Evolutionary conservation across 306 rosid genomes (phyloP).

Genomic region (Clitoria ternatea): DNA sequence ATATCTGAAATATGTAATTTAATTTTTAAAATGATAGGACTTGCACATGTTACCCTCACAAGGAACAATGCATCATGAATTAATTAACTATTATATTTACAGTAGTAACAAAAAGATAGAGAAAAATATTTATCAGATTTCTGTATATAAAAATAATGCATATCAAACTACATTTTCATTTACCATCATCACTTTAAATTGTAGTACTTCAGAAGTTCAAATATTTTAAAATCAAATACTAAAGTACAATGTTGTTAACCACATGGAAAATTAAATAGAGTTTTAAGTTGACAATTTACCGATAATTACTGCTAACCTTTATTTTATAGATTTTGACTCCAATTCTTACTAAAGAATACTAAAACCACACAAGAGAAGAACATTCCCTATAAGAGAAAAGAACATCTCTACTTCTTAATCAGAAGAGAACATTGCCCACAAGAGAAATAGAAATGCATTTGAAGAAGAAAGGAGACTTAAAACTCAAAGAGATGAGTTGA

Average conservation of each 20-base stretch:
- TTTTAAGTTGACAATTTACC: too few species aligned
- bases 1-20: too few species aligned
- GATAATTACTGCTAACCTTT: too few species aligned
- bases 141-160: not conserved
- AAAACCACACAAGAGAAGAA: too few species aligned
- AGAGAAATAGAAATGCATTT: not conserved
- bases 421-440: not conserved
- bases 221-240: conserved; percentile 14
- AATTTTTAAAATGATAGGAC: not conserved
- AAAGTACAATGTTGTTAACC: conserved; percentile 23
- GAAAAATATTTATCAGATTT: conserved; percentile 9
- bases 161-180: conserved; percentile 31
- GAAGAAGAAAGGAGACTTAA: not conserved
- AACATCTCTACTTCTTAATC: not conserved
- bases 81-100: not conserved
- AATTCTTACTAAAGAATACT: too few species aligned
- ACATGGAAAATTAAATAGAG: not conserved
- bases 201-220: conserved; percentile 4
- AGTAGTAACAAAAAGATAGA: not conserved
- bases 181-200: conserved; percentile 18
- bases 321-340: too few species aligned
- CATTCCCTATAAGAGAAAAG: too few species aligned
- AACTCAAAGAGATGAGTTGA: not conserved
- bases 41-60: not conserved
- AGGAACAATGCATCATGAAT: not conserved